Conservation (phyloP, 2,329 filamentous ascomycete species). For the Daldinia eschscholtzii region DNA sequence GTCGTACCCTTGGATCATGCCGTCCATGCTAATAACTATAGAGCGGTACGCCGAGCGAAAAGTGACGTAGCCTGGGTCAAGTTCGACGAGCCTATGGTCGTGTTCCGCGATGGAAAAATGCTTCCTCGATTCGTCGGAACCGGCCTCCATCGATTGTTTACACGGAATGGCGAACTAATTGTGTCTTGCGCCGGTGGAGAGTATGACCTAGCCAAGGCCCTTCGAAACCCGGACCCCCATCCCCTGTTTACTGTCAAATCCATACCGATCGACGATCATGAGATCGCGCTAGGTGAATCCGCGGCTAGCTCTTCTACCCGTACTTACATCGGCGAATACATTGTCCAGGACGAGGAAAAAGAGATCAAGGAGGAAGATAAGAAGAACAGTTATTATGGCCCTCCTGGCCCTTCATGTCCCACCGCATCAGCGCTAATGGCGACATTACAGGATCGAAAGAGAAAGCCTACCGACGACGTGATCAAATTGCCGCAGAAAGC, state of each 20-base stretch:
- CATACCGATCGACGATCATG: neutral
- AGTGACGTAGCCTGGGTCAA: conserved; percentile 6
- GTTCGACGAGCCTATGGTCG: conserved; percentile 18
- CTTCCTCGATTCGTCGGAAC: neutral
- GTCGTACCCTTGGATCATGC: conserved; percentile 2
- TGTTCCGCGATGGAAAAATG: conserved; percentile 19
- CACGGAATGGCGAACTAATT: neutral
- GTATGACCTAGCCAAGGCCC: conserved; percentile 13
- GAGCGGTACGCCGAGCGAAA: neutral
- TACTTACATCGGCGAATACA: neutral
- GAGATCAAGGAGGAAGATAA: neutral
- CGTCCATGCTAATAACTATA: neutral
- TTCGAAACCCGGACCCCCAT: neutral
- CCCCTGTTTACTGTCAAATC: neutral
- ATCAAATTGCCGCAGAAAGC: neutral
- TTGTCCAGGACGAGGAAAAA: neutral
- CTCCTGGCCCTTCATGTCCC: neutral
- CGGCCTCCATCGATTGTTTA: conserved; percentile 17
- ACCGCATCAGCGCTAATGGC: neutral
- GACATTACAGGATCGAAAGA: neutral
- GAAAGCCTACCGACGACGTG: neutral
- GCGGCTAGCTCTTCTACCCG: neutral
- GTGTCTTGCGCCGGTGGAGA: conserved; percentile 9
- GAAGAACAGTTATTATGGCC: neutral
- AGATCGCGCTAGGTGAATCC: neutral